These are phyloP conservation scores for Pythium phragmiticola DNA, from an alignment of 352 stramenopile genomes.

Conservation along the genomic window DNA sequence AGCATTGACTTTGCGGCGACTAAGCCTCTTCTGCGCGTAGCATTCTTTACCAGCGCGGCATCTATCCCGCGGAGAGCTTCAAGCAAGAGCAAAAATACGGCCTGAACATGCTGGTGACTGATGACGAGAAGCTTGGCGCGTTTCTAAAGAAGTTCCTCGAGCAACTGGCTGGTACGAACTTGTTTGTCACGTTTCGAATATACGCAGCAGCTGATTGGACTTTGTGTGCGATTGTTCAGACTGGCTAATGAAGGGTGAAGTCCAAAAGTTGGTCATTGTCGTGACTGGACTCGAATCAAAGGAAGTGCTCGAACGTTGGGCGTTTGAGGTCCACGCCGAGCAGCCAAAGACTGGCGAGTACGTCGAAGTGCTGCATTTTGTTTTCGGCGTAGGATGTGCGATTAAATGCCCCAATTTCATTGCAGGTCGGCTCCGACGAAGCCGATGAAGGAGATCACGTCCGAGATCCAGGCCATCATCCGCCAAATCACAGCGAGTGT, in stretches of 20 bases:
- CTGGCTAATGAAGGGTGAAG: slow-evolving; percentile 95
- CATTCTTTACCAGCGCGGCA: slow-evolving; percentile 95
- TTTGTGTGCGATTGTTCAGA: slow-evolving; percentile 32
- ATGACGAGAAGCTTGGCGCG: slow-evolving; percentile 94
- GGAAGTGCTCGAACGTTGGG: slow-evolving; percentile 98
- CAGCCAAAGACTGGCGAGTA: slow-evolving; percentile 36
- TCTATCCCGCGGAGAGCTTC: slow-evolving; percentile 99
- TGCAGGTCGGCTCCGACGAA: slow-evolving; percentile 48
- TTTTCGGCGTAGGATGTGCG: background rate
- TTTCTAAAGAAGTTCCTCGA: slow-evolving; percentile 95
- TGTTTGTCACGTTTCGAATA: background rate
- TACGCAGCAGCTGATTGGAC: background rate
- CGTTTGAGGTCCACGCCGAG: slow-evolving; percentile 95
- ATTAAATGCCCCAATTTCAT: background rate
- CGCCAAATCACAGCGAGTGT: slow-evolving; percentile 98
- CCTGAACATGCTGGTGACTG: slow-evolving; percentile 97
- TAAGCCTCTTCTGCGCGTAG: slow-evolving; percentile 30
- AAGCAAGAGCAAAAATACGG: slow-evolving; percentile 97
- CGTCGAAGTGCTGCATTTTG: background rate
- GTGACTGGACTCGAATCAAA: slow-evolving; percentile 97
- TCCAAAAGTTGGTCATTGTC: slow-evolving; percentile 97
- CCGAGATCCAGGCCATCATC: slow-evolving; percentile 99
- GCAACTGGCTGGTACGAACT: slow-evolving; percentile 77
- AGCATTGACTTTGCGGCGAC: background rate
- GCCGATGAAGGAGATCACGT: slow-evolving; percentile 94